These are phyloP conservation scores for Biancaea sappan DNA, from an alignment of 306 rosid genomes.

Conservation along the genomic window DNA sequence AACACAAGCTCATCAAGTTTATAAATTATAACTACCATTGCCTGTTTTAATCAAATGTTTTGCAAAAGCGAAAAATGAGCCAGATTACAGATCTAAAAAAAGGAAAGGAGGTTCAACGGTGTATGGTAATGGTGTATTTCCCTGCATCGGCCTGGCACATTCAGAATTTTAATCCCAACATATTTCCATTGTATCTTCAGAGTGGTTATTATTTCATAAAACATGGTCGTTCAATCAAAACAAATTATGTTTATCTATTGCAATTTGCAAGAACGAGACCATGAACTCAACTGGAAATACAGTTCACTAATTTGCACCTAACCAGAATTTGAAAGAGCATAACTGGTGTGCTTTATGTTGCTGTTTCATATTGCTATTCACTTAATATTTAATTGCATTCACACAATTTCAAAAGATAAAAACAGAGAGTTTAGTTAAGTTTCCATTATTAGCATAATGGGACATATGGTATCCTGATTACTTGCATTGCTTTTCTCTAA, in stretches of 20 bases:
- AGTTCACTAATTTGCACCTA: background rate
- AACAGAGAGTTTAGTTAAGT: too few species aligned
- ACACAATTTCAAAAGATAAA: too few species aligned
- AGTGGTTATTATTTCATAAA: background rate
- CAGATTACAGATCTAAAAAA: background rate
- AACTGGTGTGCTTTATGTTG: too few species aligned
- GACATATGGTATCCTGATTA: background rate
- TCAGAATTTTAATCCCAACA: background rate
- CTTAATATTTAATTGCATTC: too few species aligned
- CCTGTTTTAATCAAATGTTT: background rate
- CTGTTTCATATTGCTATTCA: too few species aligned
- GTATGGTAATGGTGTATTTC: background rate
- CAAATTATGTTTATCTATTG: background rate
- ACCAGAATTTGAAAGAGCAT: too few species aligned
- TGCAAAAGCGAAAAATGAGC: background rate
- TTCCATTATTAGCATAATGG: background rate
- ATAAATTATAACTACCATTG: too few species aligned
- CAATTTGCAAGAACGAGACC: background rate
- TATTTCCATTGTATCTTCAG: background rate
- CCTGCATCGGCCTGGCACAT: background rate
- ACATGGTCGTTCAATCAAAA: background rate
- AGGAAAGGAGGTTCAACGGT: background rate
- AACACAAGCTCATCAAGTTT: background rate
- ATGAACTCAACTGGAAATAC: background rate
- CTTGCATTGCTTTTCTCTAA: background rate